A percentile compares a stretch with the other conserved stretches of the same genome.
phyloP scores from a whole-genome alignment of 2,329 filamentous ascomycete genomes.

The Aspergillus sp. region DNA sequence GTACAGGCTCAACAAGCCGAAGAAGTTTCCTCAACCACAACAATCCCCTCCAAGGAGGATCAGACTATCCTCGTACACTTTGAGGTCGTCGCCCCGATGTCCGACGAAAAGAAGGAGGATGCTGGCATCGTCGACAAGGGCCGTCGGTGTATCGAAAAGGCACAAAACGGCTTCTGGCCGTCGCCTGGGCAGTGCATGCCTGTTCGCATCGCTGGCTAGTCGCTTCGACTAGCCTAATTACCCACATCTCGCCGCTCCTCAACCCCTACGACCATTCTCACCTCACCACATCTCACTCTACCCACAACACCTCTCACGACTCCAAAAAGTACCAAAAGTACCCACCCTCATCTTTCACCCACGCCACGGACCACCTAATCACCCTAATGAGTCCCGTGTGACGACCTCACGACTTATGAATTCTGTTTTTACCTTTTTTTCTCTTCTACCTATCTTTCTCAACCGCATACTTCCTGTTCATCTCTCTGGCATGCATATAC shows the following conservation, averaged over 20 bases:
- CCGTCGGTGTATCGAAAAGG: conserved; percentile 34
- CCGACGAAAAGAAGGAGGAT: conserved; percentile 18
- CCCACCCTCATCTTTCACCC: not conserved
- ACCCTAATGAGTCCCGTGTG: conserved; percentile 10
- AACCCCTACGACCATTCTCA: not conserved
- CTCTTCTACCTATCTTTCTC: not conserved
- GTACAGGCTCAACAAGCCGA: conserved; percentile 19
- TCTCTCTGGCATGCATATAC: conserved; percentile 2
- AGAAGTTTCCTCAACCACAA: not conserved
- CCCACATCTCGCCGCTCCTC: not conserved
- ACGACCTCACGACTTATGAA: conserved; percentile 4
- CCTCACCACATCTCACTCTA: not conserved
- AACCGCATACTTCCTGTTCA: not conserved
- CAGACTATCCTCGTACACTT: conserved; percentile 23
- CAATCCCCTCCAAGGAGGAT: conserved; percentile 1
- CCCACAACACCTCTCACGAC: not conserved
- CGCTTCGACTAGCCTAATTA: not conserved
- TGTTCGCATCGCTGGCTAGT: conserved; percentile 26
- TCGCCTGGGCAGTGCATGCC: conserved; percentile 27
- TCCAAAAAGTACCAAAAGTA: not conserved
- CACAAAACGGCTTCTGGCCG: conserved; percentile 33
- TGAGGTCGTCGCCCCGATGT: conserved; percentile 19
- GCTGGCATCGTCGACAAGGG: conserved; percentile 32
- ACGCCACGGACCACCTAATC: conserved; percentile 5
- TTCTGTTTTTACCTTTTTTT: not conserved